Conservation (phyloP, 768 basidiomycete species). For the Tulasnella sp. region DNA sequence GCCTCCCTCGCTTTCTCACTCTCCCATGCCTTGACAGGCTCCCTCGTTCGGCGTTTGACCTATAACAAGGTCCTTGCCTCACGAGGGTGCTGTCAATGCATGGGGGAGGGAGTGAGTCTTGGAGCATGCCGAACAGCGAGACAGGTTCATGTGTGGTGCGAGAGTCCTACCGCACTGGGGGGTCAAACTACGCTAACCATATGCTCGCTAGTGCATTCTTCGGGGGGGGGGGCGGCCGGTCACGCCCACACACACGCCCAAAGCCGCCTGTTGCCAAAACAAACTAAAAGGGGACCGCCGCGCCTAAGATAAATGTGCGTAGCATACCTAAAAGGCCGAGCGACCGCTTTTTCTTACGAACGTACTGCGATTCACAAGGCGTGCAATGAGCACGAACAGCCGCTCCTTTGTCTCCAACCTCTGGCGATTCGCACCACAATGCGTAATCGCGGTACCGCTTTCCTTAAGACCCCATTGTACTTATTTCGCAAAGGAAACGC, state of each 20-base stretch:
- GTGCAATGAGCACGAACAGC: neutral
- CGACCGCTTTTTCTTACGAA: neutral
- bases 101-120: neutral
- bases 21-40: neutral
- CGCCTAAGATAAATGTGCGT: neutral
- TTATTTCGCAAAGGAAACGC: neutral
- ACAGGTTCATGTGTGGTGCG: neutral
- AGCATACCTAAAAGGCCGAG: neutral
- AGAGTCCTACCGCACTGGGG: neutral
- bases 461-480: neutral
- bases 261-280: neutral
- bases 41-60: neutral
- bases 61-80: neutral
- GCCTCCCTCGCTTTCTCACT: neutral
- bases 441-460: neutral
- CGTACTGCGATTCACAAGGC: neutral
- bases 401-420: too few species aligned
- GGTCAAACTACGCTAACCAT: neutral
- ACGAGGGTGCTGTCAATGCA: neutral
- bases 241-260: neutral
- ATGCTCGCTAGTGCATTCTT: neutral
- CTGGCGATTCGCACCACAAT: neutral
- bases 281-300: neutral
- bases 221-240: neutral
- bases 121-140: neutral